phyloP scores from a whole-genome alignment of 345 rosid genomes.

The Dovyalis caffra region DNA sequence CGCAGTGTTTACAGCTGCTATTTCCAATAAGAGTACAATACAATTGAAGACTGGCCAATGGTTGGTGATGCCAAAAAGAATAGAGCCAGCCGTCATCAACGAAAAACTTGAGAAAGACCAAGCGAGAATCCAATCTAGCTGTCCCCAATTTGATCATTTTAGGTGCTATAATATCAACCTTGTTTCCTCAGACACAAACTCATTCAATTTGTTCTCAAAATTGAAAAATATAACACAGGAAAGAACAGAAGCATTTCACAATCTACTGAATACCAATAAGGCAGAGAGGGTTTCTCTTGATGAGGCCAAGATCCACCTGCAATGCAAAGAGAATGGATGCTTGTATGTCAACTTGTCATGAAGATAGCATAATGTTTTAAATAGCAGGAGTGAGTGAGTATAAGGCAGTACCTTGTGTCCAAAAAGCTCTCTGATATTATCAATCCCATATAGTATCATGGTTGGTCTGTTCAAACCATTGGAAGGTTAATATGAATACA shows the following conservation, averaged over 20 bases:
- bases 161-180: not conserved
- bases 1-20: not conserved
- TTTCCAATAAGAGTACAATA: not conserved
- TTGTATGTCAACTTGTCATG: not conserved
- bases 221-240: not conserved
- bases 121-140: no score
- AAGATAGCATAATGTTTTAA: not conserved
- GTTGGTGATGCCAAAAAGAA: not conserved
- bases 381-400: not conserved
- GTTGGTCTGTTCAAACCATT: constrained; percentile 60
- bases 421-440: constrained; percentile 88
- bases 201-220: not conserved
- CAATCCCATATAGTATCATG: constrained; percentile 76
- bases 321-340: not conserved
- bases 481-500: not conserved
- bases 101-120: not conserved
- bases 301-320: constrained; percentile 86
- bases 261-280: constrained; percentile 54
- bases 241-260: not conserved
- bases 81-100: not conserved
- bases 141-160: no score
- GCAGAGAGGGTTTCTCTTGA: constrained; percentile 71
- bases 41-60: not conserved
- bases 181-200: not conserved
- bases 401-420: constrained; percentile 77